Percentiles rank a stretch among this genome's conserved stretches.
phyloP scores from a whole-genome alignment of 805 yeast genomes.

The Wickerhamiella brachini region DNA sequence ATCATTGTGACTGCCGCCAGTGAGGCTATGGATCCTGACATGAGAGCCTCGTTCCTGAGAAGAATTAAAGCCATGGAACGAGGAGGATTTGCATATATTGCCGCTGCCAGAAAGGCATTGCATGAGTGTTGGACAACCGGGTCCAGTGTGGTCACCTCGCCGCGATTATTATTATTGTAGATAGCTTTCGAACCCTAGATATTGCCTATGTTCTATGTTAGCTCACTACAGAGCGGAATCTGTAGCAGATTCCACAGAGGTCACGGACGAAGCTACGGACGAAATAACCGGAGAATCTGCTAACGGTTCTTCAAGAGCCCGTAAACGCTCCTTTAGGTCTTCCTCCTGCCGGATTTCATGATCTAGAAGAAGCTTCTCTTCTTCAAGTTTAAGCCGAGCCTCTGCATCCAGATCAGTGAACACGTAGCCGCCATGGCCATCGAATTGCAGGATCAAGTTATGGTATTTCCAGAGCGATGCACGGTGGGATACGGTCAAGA shows the following conservation, averaged over 20 bases:
- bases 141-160: background rate
- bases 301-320: constrained; percentile 26
- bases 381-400: constrained; percentile 58
- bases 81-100: constrained; percentile 32
- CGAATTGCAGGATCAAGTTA: constrained; percentile 65
- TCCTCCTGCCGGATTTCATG: constrained; percentile 59
- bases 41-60: constrained; percentile 27
- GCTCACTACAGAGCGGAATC: too few relatives aligned
- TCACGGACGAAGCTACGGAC: too few relatives aligned
- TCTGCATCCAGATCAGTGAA: constrained; percentile 56
- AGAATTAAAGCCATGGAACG: constrained; percentile 31
- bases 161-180: background rate
- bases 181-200: too few relatives aligned
- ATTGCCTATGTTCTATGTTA: too few relatives aligned
- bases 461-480: constrained; percentile 91
- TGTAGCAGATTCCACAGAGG: too few relatives aligned
- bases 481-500: constrained; percentile 83
- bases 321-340: constrained; percentile 48
- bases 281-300: background rate
- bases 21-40: constrained; percentile 32
- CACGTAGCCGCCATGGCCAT: constrained; percentile 63
- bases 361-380: constrained; percentile 61
- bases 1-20: constrained; percentile 47
- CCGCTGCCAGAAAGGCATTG: constrained; percentile 26
- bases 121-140: background rate